These are phyloP conservation scores for Singerocomus inundabilis DNA, from an alignment of 1,284 basidiomycete species.

Conservation along the genomic window DNA sequence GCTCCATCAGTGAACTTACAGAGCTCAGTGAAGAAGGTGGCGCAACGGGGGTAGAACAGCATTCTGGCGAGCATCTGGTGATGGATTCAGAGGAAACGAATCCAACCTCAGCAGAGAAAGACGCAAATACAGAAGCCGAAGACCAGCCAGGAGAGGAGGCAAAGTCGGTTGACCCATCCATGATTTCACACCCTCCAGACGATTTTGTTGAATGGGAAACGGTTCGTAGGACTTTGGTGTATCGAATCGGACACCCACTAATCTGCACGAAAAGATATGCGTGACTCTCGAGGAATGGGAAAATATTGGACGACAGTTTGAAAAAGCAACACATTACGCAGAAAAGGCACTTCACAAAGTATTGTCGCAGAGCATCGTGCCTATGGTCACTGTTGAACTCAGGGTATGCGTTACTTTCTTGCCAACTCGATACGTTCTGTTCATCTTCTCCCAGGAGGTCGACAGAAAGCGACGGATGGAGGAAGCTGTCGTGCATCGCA, in stretches of 20 bases:
- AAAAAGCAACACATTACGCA: slow-evolving; percentile 71
- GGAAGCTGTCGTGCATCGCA: slow-evolving; percentile 72
- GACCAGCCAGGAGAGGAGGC: slow-evolving; percentile 4
- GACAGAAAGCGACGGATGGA: slow-evolving; percentile 62
- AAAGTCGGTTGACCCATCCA: not conserved
- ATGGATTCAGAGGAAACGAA: slow-evolving; percentile 4
- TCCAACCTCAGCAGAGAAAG: not conserved
- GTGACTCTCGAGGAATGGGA: slow-evolving; percentile 83
- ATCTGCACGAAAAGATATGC: slow-evolving; percentile 55
- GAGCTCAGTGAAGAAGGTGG: slow-evolving; percentile 53
- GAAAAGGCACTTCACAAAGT: slow-evolving; percentile 77
- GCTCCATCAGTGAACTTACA: slow-evolving; percentile 65
- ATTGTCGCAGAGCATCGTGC: slow-evolving; percentile 64
- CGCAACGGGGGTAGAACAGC: slow-evolving; percentile 14
- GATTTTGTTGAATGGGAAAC: slow-evolving; percentile 84
- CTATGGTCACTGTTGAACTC: slow-evolving; percentile 62
- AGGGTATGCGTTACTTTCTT: slow-evolving; percentile 27
- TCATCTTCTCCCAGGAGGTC: slow-evolving; percentile 48
- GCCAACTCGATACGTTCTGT: slow-evolving; percentile 1
- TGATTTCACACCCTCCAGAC: slow-evolving; percentile 34
- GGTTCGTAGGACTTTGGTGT: slow-evolving; percentile 44
- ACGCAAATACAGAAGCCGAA: not conserved
- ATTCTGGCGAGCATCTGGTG: slow-evolving; percentile 2
- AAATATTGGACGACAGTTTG: slow-evolving; percentile 66
- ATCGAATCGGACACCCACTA: slow-evolving; percentile 1